These are phyloP conservation scores for Circinella umbellata DNA, from an alignment of 371 early-diverging fungal species.

Conservation along the genomic window DNA sequence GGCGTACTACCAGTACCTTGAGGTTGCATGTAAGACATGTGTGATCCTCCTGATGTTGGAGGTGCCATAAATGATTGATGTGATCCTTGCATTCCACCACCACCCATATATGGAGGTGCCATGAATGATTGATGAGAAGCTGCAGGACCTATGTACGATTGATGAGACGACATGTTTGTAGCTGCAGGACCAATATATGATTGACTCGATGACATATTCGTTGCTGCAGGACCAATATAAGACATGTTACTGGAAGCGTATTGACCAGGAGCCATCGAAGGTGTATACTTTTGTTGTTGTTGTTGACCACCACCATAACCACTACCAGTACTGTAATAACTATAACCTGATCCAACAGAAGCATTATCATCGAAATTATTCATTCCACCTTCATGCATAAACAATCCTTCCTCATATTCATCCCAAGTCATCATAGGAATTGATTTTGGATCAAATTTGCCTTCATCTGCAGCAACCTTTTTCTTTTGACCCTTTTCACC, in stretches of 20 bases:
- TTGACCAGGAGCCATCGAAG: constrained; percentile 16
- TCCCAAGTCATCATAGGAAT: constrained; percentile 84
- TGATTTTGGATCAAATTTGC: constrained; percentile 70
- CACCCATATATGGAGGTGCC: background rate
- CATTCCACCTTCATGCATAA: constrained; percentile 22
- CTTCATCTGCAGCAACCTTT: constrained; percentile 58
- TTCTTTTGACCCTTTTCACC: constrained; percentile 64
- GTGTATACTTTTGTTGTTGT: background rate
- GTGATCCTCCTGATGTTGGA: background rate
- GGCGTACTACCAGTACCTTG: background rate
- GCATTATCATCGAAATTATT: constrained; percentile 20
- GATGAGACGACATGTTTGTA: background rate
- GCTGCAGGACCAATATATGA: constrained; percentile 10
- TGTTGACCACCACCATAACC: background rate
- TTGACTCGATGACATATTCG: no score
- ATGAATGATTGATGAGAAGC: constrained; percentile 14
- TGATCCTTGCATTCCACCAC: background rate
- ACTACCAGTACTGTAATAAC: constrained; percentile 43
- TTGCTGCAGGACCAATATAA: constrained; percentile 2
- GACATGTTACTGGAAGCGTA: constrained; percentile 22
- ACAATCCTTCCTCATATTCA: constrained; percentile 79
- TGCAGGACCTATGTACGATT: constrained; percentile 2
- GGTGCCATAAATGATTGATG: constrained; percentile 14
- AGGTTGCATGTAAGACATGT: constrained; percentile 2
- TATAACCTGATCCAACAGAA: constrained; percentile 39